A percentile compares a stretch with the other conserved stretches of the same genome.
These are phyloP conservation scores for Nicotiana tomentosiformis DNA, from an alignment of 257 asterid species.

Conservation along the genomic window DNA sequence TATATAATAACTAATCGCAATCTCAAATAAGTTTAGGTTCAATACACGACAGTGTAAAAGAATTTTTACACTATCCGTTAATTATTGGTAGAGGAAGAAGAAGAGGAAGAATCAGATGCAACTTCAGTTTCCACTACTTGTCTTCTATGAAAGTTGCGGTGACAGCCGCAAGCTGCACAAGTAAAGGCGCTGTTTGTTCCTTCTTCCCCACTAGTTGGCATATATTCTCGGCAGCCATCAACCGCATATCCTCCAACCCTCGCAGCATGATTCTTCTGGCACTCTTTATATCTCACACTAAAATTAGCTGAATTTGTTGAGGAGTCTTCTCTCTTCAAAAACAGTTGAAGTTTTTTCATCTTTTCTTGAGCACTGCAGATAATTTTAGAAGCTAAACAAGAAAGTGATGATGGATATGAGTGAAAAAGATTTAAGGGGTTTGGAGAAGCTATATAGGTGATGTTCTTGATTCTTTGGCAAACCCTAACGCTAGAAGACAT, in stretches of 20 bases:
- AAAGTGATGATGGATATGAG: not conserved
- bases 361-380: not conserved
- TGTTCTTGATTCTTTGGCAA: conserved; percentile 19
- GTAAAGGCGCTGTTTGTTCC: conserved; percentile 45
- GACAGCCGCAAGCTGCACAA: conserved; percentile 96
- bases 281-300: conserved; percentile 56
- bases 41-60: not conserved
- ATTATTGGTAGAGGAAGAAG: no score
- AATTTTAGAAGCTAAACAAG: not conserved
- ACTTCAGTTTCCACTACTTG: conserved; percentile 43
- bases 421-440: not conserved
- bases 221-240: conserved; percentile 90
- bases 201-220: conserved; percentile 33
- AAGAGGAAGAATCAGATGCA: conserved; percentile 16
- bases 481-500: conserved; percentile 51
- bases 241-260: conserved; percentile 79
- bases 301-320: conserved; percentile 24
- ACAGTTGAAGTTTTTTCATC: conserved; percentile 36
- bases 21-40: not conserved
- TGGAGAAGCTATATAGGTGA: not conserved
- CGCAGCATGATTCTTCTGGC: conserved; percentile 91
- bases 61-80: no score
- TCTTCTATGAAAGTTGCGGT: conserved; percentile 73
- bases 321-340: conserved; percentile 25
- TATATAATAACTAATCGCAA: not conserved